Conservation (phyloP, 1,284 basidiomycete genomes). For the Sporisorium sorghi region DNA sequence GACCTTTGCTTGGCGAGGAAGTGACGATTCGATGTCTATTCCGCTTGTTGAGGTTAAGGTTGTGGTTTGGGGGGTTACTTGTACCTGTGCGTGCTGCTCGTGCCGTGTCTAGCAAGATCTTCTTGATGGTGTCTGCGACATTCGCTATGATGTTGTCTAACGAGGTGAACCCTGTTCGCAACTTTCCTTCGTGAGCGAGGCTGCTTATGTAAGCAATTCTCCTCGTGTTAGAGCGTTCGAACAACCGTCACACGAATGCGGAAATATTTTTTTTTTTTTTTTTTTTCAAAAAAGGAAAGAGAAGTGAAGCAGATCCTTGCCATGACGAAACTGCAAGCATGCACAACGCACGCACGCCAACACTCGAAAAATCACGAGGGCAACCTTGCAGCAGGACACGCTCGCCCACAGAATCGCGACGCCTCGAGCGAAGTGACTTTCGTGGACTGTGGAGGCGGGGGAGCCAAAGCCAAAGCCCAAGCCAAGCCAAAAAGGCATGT, state of each 20-base stretch:
- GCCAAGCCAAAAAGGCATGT: background rate
- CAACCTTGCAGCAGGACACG: no score
- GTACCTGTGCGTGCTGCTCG: background rate
- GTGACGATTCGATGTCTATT: no score
- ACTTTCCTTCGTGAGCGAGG: background rate
- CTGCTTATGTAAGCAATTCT: slow-evolving; percentile 9
- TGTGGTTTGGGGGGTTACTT: no score
- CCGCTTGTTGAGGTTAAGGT: background rate
- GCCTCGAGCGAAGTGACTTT: background rate
- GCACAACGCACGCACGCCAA: background rate
- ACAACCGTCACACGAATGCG: background rate
- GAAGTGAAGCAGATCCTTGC: background rate
- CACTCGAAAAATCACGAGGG: no score
- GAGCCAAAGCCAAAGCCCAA: no score
- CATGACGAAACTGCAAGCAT: slow-evolving; percentile 9
- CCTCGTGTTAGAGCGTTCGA: background rate
- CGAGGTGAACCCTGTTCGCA: background rate
- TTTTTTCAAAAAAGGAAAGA: background rate
- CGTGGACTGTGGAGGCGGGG: slow-evolving; percentile 24
- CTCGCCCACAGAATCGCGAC: background rate
- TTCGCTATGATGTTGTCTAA: background rate
- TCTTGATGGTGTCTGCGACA: slow-evolving; percentile 1
- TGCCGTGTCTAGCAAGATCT: background rate
- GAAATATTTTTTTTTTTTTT: background rate
- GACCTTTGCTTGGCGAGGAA: background rate